These are phyloP conservation scores for Colletotrichum magnum DNA, from an alignment of 2,329 filamentous ascomycete genomes.

Conservation along the genomic window DNA sequence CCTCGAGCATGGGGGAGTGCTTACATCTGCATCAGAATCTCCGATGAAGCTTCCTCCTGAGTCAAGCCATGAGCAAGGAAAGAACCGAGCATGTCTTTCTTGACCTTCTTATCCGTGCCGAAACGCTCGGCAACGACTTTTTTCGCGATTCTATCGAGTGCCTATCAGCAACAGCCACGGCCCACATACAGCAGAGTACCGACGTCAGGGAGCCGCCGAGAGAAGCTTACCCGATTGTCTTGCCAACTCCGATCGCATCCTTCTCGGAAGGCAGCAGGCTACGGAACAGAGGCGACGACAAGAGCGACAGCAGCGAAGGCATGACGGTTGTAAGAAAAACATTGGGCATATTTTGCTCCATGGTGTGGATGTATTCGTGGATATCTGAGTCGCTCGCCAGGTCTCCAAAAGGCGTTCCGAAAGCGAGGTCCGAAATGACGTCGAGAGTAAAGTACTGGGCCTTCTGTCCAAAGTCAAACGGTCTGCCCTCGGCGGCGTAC, in stretches of 20 bases:
- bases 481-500: slow-evolving; percentile 56
- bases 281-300: slow-evolving; percentile 57
- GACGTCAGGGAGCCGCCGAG: slow-evolving; percentile 26
- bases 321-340: slow-evolving; percentile 60
- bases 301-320: slow-evolving; percentile 56
- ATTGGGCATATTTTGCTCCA: slow-evolving; percentile 59
- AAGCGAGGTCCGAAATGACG: slow-evolving; percentile 66
- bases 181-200: slow-evolving; percentile 42
- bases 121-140: slow-evolving; percentile 62
- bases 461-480: slow-evolving; percentile 62
- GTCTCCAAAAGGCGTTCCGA: slow-evolving; percentile 64
- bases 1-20: slow-evolving; percentile 58
- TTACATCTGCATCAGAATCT: slow-evolving; percentile 56
- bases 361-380: slow-evolving; percentile 61
- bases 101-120: slow-evolving; percentile 55
- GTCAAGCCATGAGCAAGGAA: slow-evolving; percentile 57
- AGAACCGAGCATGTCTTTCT: slow-evolving; percentile 66
- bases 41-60: slow-evolving; percentile 59
- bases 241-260: slow-evolving; percentile 55
- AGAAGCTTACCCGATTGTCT: slow-evolving; percentile 59
- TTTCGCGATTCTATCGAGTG: slow-evolving; percentile 54
- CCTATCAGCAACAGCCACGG: background rate
- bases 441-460: slow-evolving; percentile 68
- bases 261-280: slow-evolving; percentile 56
- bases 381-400: slow-evolving; percentile 61